A percentile compares a stretch with the other conserved stretches of the same genome.
phyloP scores from a whole-genome alignment of 208 protist species.

The Trichomonas gallinae region DNA sequence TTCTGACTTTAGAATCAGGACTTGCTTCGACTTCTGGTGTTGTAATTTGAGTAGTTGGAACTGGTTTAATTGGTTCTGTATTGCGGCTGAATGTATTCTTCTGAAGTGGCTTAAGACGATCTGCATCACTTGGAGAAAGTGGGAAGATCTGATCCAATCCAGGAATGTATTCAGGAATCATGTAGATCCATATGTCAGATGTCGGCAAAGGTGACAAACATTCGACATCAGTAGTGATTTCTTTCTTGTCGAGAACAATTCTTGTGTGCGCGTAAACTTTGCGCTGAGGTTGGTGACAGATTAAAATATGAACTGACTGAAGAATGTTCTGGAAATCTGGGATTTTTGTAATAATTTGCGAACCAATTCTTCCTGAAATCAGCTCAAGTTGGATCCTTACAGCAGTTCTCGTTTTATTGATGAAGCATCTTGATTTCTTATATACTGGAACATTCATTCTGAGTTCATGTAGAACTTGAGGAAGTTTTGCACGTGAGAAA shows the following conservation, averaged over 20 bases:
- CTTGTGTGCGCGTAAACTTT: neutral
- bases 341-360: neutral
- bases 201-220: neutral
- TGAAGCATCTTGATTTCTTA: neutral
- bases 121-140: neutral
- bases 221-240: neutral
- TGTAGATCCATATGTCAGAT: neutral
- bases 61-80: neutral
- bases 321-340: neutral
- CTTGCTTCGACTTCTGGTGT: neutral
- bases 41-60: neutral
- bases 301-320: neutral
- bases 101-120: neutral
- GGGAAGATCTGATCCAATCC: neutral
- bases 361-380: neutral
- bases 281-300: neutral
- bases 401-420: neutral
- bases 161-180: neutral
- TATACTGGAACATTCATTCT: neutral
- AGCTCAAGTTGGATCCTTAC: neutral
- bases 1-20: too few relatives aligned
- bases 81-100: neutral
- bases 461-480: neutral
- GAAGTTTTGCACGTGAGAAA: neutral
- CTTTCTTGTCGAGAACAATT: neutral